Conservation (phyloP, 2,329 filamentous ascomycete genomes). For the Diaporthe citrichinensis region DNA sequence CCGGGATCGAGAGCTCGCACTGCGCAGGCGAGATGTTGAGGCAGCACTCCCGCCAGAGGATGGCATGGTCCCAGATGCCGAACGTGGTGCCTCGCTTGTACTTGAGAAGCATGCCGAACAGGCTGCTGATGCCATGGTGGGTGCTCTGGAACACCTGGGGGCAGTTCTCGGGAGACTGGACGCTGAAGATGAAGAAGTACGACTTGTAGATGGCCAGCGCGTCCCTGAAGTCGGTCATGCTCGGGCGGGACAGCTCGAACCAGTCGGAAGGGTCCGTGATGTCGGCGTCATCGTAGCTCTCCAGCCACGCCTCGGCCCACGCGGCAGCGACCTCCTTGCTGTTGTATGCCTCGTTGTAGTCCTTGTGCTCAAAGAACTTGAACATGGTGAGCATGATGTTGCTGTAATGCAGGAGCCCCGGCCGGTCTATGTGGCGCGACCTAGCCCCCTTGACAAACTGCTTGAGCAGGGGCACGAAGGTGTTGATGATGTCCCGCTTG, state of each 20-base stretch:
- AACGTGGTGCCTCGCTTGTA: constrained; percentile 71
- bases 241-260: constrained; percentile 53
- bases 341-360: constrained; percentile 65
- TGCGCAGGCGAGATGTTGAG: constrained; percentile 64
- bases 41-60: constrained; percentile 71
- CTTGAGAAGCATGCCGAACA: constrained; percentile 74
- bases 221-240: constrained; percentile 53
- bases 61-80: constrained; percentile 75
- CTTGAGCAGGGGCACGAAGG: constrained; percentile 67
- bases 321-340: constrained; percentile 60
- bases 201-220: constrained; percentile 56
- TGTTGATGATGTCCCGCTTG: constrained; percentile 62
- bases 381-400: constrained; percentile 65
- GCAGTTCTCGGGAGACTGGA: constrained; percentile 68
- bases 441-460: constrained; percentile 65
- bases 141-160: constrained; percentile 75
- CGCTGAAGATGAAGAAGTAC: constrained; percentile 70
- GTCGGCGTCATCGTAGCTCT: constrained; percentile 58
- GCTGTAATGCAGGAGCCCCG: constrained; percentile 60
- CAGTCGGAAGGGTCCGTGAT: constrained; percentile 49
- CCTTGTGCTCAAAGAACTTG: constrained; percentile 65
- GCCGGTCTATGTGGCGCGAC: constrained; percentile 57
- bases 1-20: constrained; percentile 62
- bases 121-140: constrained; percentile 72
- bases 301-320: constrained; percentile 65